Evolutionary conservation across 2,329 filamentous ascomycete genomes (phyloP), one percentile per base, ranked within the genome.

Genomic region (Paecilomyces sp.): DNA sequence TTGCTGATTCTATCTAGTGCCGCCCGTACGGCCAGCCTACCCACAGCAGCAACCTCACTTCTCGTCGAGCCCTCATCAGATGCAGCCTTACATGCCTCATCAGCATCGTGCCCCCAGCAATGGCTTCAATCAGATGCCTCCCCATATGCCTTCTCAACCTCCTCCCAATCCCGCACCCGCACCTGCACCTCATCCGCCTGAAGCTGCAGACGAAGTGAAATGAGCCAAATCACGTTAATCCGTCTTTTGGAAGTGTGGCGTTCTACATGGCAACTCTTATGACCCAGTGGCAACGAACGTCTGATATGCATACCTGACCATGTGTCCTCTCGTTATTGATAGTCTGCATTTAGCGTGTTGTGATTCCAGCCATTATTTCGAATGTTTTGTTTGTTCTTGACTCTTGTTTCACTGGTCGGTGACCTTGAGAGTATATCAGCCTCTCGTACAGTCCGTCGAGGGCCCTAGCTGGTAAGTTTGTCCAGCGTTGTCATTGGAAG

Each of bases 31-130:
- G 56, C 74, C 75, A 67, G 82, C 81, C 57, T 88, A 87, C 71
- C 81, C 79, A 65, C 84, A 83, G 57, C 82, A 83, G 57, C 80
- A 82, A 47, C 85, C 86, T 64, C 87, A 88, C 63, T 88, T 83
- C 70, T 83, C 85, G 58, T 84, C 82, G 36, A 89, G 86, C 67
- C 86, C 86, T 56, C 86, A 88, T 63, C 84, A 88, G 61, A 64
- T 70, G 66, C 85, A 88, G 70, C 84, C 88, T 66, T 88, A 85
- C 68, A 81, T 81, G 1, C 80, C 80, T 47, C 82, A 83, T 63
- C 79, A 80, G 57, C 82, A 85, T 68, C 84, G 84, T 64, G 75
- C 73, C 15, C 78, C 79, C 50, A 86, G 81, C 67, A 83, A 83
- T 64, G 81, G 79, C 65, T 82, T 80, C 69, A 83, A 77, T 60